Percentiles rank a stretch among this genome's conserved stretches.
Conservation (phyloP, 768 basidiomycete genomes). For the Phylloporus scabripes region DNA sequence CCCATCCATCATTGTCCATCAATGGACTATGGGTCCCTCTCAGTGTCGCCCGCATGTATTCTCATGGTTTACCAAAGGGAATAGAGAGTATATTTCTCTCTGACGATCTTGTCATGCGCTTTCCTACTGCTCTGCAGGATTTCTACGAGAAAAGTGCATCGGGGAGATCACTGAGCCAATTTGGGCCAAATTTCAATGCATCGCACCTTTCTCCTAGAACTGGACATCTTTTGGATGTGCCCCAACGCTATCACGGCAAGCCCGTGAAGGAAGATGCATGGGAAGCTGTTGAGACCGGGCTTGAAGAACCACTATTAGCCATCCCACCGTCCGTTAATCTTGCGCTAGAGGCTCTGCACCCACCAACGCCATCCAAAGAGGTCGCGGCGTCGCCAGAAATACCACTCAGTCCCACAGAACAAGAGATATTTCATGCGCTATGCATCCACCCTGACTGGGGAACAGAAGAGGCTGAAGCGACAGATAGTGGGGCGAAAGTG, state of each 20-base stretch:
- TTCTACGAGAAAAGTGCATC: constrained; percentile 46
- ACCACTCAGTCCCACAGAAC: constrained; percentile 64
- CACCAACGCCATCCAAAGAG: constrained; percentile 12
- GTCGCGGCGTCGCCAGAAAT: constrained; percentile 19
- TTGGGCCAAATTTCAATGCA: constrained; percentile 59
- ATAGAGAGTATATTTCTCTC: constrained; percentile 54
- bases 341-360: constrained; percentile 27
- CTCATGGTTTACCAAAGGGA: constrained; percentile 21
- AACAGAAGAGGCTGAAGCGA: constrained; percentile 29
- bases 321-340: constrained; percentile 28
- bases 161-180: constrained; percentile 49
- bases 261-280: constrained; percentile 14
- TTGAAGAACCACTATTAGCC: constrained; percentile 19
- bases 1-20: constrained; percentile 48
- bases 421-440: constrained; percentile 63
- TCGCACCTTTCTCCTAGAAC: constrained; percentile 24
- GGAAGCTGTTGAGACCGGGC: constrained; percentile 18
- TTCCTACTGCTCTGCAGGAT: constrained; percentile 57
- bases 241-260: constrained; percentile 4
- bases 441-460: constrained; percentile 56
- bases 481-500: constrained; percentile 11
- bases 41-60: constrained; percentile 44
- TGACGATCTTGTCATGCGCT: constrained; percentile 55
- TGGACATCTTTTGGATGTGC: not conserved
- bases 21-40: constrained; percentile 71